Conservation (phyloP, 352 stramenopile genomes). For the Phytopythium boreale region DNA sequence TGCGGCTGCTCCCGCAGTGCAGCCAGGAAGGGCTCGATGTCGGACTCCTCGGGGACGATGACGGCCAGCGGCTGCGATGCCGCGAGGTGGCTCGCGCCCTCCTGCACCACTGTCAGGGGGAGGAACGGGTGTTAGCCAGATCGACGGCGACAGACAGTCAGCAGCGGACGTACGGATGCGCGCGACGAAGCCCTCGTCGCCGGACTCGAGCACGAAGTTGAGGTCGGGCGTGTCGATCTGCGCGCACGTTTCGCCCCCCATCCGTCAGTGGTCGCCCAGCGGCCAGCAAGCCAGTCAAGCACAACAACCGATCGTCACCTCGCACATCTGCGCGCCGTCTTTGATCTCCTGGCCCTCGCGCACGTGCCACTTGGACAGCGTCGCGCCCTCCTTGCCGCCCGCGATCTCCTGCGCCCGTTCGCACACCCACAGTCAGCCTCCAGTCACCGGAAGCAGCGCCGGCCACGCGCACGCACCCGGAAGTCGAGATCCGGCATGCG, state of each 20-base stretch:
- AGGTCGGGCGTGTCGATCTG: conserved; percentile 86
- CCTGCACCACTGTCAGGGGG: conserved; percentile 48
- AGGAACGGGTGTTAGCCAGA: conserved; percentile 2
- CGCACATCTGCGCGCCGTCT: conserved; percentile 74
- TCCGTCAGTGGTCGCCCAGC: neutral
- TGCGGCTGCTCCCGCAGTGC: conserved; percentile 50
- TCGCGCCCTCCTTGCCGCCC: conserved; percentile 44
- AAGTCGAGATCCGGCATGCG: conserved; percentile 87
- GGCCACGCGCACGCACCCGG: conserved; percentile 28
- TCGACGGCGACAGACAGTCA: too few species aligned
- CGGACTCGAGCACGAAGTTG: conserved; percentile 72
- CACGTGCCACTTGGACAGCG: conserved; percentile 77
- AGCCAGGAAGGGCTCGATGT: conserved; percentile 61
- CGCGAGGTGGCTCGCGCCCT: conserved; percentile 48
- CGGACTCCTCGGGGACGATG: conserved; percentile 63
- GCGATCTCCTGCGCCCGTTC: conserved; percentile 43
- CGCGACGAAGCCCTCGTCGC: conserved; percentile 77
- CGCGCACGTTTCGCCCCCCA: neutral
- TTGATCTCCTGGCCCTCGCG: conserved; percentile 55
- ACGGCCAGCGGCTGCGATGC: conserved; percentile 71
- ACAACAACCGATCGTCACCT: conserved; percentile 48
- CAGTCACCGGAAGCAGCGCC: neutral
- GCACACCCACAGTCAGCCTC: neutral
- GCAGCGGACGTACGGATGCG: conserved; percentile 72
- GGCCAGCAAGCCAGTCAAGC: neutral